Conservation (phyloP, 768 basidiomycete species). For the Sporobolomyces phaffii region DNA sequence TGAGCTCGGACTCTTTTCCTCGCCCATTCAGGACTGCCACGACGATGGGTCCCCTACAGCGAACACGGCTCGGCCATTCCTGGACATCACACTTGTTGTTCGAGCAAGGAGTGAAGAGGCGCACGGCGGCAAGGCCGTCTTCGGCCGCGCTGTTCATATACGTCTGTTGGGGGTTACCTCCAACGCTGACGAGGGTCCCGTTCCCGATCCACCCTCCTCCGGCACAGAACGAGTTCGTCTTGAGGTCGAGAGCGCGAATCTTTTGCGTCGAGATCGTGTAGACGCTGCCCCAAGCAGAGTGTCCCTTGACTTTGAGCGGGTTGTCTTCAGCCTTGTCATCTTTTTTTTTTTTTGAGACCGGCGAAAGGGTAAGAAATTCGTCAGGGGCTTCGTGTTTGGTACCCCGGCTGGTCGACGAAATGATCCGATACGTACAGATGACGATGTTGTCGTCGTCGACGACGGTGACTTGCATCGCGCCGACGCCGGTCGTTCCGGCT, state of each 20-base stretch:
- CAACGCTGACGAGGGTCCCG: conserved; percentile 43
- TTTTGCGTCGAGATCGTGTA: conserved; percentile 30
- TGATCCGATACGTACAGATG: background rate
- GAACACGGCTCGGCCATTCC: conserved; percentile 71
- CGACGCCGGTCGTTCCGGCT: conserved; percentile 15
- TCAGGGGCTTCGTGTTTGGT: no score
- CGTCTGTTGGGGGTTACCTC: conserved; percentile 53
- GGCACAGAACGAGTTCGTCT: conserved; percentile 56
- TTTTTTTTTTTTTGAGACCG: no score
- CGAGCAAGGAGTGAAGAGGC: conserved; percentile 59
- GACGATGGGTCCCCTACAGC: no score
- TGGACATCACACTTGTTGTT: conserved; percentile 56
- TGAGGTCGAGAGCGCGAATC: conserved; percentile 58
- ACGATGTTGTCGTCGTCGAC: conserved; percentile 35
- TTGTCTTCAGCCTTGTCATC: conserved; percentile 42
- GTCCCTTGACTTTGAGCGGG: conserved; percentile 25
- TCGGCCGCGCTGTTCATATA: conserved; percentile 60
- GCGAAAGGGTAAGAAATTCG: no score
- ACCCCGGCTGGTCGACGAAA: no score
- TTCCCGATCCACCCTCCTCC: conserved; percentile 44
- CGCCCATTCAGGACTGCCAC: no score
- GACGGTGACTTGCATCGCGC: conserved; percentile 27
- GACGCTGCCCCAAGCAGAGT: conserved; percentile 33
- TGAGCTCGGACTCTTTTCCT: no score
- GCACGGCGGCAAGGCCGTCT: conserved; percentile 66